Percentiles rank a stretch among this genome's conserved stretches.
phyloP scores from a whole-genome alignment of 306 rosid genomes.

The Fragaria vesca region DNA sequence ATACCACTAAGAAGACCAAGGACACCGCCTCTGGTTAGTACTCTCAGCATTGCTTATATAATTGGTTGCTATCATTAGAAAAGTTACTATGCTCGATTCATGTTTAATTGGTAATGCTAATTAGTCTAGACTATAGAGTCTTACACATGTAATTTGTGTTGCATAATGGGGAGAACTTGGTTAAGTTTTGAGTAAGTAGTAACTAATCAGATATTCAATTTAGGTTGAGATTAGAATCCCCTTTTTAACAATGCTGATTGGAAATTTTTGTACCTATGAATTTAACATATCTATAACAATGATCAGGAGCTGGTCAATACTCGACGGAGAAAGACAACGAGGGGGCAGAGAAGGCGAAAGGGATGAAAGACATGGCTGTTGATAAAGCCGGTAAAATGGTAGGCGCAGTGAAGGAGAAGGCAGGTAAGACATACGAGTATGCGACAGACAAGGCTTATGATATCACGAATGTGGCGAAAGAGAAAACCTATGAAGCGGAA shows the following conservation, averaged over 20 bases:
- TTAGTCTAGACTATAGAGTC: background rate
- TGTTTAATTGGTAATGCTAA: background rate
- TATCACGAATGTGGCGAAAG: background rate
- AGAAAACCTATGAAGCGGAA: background rate
- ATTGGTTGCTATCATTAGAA: background rate
- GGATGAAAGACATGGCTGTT: slow-evolving; percentile 3
- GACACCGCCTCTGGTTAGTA: slow-evolving; percentile 58
- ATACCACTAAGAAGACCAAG: slow-evolving; percentile 35
- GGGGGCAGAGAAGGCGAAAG: slow-evolving; percentile 4
- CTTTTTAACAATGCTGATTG: background rate
- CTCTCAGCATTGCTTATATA: background rate
- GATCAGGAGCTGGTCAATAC: slow-evolving; percentile 49
- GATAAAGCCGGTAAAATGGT: slow-evolving; percentile 11
- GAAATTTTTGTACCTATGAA: background rate
- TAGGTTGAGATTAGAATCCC: background rate
- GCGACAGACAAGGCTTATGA: background rate
- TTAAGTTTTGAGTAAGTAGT: background rate
- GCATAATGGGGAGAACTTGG: background rate
- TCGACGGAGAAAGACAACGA: slow-evolving; percentile 44
- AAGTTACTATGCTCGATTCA: background rate
- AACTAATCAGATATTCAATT: background rate
- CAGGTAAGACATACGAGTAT: slow-evolving; percentile 11
- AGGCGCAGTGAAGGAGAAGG: slow-evolving; percentile 11
- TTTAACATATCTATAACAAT: background rate
- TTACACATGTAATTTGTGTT: background rate